A percentile compares a stretch with the other conserved stretches of the same genome.
Conservation (phyloP, 495 filamentous ascomycete genomes). For the Podospora bellae-mahoneyi region DNA sequence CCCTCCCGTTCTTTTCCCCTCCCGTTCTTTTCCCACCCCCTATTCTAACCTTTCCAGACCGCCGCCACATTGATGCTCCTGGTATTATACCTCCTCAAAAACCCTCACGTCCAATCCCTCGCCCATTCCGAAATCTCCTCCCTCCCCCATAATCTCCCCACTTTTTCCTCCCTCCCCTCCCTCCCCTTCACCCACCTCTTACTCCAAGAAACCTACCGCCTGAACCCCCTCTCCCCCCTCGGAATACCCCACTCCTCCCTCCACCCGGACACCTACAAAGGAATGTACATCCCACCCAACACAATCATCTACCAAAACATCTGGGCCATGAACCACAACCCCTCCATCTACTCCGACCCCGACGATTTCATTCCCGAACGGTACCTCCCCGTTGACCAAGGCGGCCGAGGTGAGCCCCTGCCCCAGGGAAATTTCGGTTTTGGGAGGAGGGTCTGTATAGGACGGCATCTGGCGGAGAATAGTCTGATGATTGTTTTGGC, state of each 20-base stretch:
- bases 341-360: slow-evolving; percentile 38
- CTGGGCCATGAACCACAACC: slow-evolving; percentile 47
- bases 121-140: slow-evolving; percentile 59
- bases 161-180: slow-evolving; percentile 47
- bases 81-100: slow-evolving; percentile 42
- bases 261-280: slow-evolving; percentile 51
- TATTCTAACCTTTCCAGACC: slow-evolving; percentile 25
- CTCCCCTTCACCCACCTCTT: slow-evolving; percentile 52
- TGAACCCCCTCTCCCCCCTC: slow-evolving; percentile 58
- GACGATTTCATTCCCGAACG: slow-evolving; percentile 45
- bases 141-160: slow-evolving; percentile 47
- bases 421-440: slow-evolving; percentile 54
- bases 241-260: slow-evolving; percentile 56
- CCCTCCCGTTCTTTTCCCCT: neutral
- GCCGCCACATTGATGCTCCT: slow-evolving; percentile 41
- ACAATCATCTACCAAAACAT: slow-evolving; percentile 48
- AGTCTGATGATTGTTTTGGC: slow-evolving; percentile 32
- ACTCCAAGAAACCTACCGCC: slow-evolving; percentile 59
- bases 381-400: slow-evolving; percentile 41
- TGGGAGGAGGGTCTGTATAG: slow-evolving; percentile 38
- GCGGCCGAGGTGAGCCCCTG: slow-evolving; percentile 48
- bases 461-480: slow-evolving; percentile 31
- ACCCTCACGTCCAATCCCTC: slow-evolving; percentile 46
- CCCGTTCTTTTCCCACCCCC: neutral
- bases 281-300: slow-evolving; percentile 16